phyloP scores from a whole-genome alignment of 2,329 filamentous ascomycete species.

The Aspergillus bombycis region DNA sequence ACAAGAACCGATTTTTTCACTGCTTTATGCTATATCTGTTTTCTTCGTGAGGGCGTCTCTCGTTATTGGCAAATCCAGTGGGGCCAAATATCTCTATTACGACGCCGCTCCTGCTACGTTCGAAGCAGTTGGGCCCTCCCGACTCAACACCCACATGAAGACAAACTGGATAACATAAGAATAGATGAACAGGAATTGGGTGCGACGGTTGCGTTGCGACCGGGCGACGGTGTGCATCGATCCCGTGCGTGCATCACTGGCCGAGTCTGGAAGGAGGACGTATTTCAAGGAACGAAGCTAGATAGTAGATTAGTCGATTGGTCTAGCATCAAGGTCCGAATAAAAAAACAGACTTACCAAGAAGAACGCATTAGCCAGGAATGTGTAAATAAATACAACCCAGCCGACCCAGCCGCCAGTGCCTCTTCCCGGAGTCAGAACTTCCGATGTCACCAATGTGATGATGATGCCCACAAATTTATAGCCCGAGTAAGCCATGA shows the following conservation, averaged over 20 bases:
- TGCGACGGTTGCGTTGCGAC: constrained; percentile 82
- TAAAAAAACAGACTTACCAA: constrained; percentile 66
- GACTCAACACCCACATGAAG: constrained; percentile 84
- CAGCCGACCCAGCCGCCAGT: constrained; percentile 89
- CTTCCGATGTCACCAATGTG: constrained; percentile 78
- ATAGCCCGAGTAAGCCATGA: constrained; percentile 96
- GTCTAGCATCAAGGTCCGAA: neutral
- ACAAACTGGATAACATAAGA: constrained; percentile 91
- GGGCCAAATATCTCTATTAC: constrained; percentile 13
- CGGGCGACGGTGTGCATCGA: constrained; percentile 73
- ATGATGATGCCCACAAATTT: constrained; percentile 98
- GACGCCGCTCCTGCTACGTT: constrained; percentile 14
- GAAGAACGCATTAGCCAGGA: constrained; percentile 92
- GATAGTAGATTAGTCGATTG: constrained; percentile 4
- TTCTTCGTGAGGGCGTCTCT: constrained; percentile 26
- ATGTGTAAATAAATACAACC: constrained; percentile 88
- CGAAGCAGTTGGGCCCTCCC: constrained; percentile 49
- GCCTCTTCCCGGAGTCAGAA: constrained; percentile 75
- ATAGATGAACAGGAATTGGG: constrained; percentile 91
- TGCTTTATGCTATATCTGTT: constrained; percentile 11
- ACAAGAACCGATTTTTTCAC: constrained; percentile 3
- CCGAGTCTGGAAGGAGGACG: constrained; percentile 84
- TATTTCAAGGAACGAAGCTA: constrained; percentile 95
- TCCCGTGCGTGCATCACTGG: constrained; percentile 62
- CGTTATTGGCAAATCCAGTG: constrained; percentile 21